Evolutionary conservation across 2,329 filamentous ascomycete species (phyloP).

Genomic region (Lasiodiplodia gonubiensis): DNA sequence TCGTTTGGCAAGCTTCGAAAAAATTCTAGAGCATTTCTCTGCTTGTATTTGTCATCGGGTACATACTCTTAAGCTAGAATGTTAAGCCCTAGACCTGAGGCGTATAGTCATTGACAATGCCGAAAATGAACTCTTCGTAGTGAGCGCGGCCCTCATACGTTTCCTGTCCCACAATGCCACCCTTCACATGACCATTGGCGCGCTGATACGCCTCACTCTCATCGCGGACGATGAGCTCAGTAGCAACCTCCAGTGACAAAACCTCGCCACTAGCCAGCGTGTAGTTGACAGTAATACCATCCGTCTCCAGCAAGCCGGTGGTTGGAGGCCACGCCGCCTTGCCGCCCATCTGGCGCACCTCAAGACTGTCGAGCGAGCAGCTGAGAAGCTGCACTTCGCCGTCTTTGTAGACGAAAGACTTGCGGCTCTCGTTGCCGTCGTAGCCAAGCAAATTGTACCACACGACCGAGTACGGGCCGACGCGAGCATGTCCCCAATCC

Average conservation of each 20-base stretch:
- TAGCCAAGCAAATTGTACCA: not conserved
- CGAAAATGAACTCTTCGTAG: not conserved
- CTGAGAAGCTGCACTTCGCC: not conserved
- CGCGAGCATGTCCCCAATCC: slow-evolving; percentile 22
- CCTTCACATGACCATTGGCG: not conserved
- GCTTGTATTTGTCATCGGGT: no score
- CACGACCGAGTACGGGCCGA: not conserved
- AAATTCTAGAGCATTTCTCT: no score
- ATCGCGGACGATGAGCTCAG: not conserved
- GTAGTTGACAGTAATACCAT: not conserved
- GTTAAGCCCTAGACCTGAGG: not conserved
- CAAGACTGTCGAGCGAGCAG: not conserved
- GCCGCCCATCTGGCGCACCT: not conserved
- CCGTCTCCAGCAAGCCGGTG: not conserved
- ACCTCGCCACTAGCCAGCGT: not conserved
- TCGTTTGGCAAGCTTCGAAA: no score
- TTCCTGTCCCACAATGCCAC: not conserved
- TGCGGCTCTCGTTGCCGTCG: not conserved
- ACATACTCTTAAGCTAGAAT: no score
- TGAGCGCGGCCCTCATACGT: not conserved
- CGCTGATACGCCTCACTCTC: not conserved
- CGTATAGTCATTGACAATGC: not conserved
- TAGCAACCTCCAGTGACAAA: not conserved
- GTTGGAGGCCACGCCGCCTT: not conserved
- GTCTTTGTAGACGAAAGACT: not conserved